phyloP scores from a whole-genome alignment of 176 grass and related monocot species.

The Chrysopogon serrulatus region DNA sequence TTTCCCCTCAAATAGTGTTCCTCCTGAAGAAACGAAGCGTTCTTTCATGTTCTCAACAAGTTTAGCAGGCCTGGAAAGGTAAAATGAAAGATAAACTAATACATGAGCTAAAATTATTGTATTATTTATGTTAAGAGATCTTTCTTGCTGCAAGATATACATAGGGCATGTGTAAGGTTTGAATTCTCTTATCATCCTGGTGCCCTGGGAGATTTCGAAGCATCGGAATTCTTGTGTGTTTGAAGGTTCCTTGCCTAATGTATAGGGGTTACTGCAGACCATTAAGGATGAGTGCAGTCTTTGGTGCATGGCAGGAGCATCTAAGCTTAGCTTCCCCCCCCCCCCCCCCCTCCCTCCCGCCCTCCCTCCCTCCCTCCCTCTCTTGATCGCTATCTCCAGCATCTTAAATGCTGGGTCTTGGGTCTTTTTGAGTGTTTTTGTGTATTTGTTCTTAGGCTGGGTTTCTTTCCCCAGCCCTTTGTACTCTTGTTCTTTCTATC shows the following conservation, averaged over 20 bases:
- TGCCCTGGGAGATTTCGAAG: no score
- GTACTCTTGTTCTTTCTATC: not conserved
- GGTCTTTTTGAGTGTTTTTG: not conserved
- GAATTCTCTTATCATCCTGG: no score
- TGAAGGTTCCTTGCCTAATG: no score
- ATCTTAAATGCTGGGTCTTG: not conserved
- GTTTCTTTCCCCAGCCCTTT: not conserved
- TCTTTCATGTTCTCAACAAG: conserved; percentile 86
- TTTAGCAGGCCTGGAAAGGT: conserved; percentile 64
- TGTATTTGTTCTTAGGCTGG: not conserved
- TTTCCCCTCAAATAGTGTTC: conserved; percentile 63
- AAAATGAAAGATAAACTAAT: not conserved
- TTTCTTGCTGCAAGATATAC: not conserved
- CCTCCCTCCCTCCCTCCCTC: no score
- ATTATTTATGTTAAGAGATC: not conserved
- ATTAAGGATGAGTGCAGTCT: no score
- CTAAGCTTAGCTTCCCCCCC: no score
- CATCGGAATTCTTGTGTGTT: no score
- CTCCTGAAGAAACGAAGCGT: conserved; percentile 74
- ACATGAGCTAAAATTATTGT: not conserved
- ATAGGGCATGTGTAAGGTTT: no score
- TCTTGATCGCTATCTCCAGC: not conserved
- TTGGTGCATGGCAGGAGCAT: no score
- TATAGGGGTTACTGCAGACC: no score
- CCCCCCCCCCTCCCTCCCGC: no score